Base-by-base conservation (phyloP, 495 filamentous ascomycete species). In the Hypoxylon lenormandii region DNA sequence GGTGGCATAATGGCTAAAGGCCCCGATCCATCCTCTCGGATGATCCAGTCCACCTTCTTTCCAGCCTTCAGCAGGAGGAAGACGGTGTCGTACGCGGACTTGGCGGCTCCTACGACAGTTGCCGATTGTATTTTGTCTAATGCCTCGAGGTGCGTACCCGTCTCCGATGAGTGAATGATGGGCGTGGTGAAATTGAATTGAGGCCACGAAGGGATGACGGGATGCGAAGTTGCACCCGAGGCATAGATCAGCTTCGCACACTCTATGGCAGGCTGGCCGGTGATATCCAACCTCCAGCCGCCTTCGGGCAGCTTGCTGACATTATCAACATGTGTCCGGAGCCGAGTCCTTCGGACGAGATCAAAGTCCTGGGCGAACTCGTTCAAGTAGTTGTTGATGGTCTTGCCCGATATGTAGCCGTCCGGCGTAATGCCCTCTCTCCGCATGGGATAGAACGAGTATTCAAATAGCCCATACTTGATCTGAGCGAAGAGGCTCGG, bases 31-130 rank as follows among this genome's bases (percentile, higher is more conserved):
- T 74, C 76, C 2, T 63, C 65, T 3, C 82, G 79, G 50, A 80
- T 81, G 23, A 82, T 68, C 82, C 81, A 83, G 30, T 78, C 74
- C 2, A 85, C 82, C 33, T 78, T 72, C 63, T 83, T 83, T 2
- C 82, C 82, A 4, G 70, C 65, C 19, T 76, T 71, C 0, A 77
- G 64, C 13, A 79, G 76, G 50, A 81, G 65, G 47, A 79, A 81
- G 12, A 78, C 79, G 5, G 81, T 77, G 54, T 85, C 83, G 47
- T 77, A 81, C 0, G 81, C 78, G 5, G 80, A 82, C 64, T 85
- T 85, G 4, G 76, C 78, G 7, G 76, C 83, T 1, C 83, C 83
- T 12, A 83, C 69, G 5, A 85, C 80, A 12, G 79, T 77, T 0
- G 79, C 77, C 0, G 56, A 63, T n/a, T 72, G 42, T 6, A 80